Evolutionary conservation across 352 stramenopile species (phyloP).

Genomic region (Phytophthora litchii): DNA sequence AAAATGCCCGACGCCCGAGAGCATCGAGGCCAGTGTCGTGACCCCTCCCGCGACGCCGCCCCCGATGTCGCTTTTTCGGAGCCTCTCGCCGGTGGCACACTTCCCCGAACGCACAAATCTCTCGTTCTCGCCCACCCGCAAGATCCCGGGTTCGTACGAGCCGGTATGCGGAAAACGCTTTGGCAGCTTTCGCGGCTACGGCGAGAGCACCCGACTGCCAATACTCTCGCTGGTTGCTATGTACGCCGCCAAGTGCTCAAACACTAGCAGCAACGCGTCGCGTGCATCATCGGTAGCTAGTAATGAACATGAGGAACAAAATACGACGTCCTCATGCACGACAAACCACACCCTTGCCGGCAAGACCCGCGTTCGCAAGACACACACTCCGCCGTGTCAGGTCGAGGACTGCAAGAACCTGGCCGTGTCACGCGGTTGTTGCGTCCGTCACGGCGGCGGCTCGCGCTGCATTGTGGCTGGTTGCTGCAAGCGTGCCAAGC

Average conservation of each 20-base stretch:
- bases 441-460: slow-evolving; percentile 56
- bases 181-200: slow-evolving; percentile 18
- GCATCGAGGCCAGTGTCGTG: slow-evolving; percentile 4
- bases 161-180: slow-evolving; percentile 15
- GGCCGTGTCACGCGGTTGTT: slow-evolving; percentile 54
- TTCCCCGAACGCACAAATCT: slow-evolving; percentile 10
- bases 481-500: slow-evolving; percentile 53
- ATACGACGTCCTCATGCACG: neutral
- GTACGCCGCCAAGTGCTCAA: slow-evolving; percentile 19
- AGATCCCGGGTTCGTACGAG: slow-evolving; percentile 34
- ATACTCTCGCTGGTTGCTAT: slow-evolving; percentile 24
- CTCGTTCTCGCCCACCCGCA: slow-evolving; percentile 25
- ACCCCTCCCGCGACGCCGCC: slow-evolving; percentile 19
- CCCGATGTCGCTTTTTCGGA: slow-evolving; percentile 26
- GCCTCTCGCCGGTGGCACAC: slow-evolving; percentile 14
- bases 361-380: slow-evolving; percentile 37
- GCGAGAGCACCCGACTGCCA: slow-evolving; percentile 14
- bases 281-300: slow-evolving; percentile 7
- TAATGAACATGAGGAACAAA: slow-evolving; percentile 9
- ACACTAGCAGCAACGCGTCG: slow-evolving; percentile 4
- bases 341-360: slow-evolving; percentile 3
- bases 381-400: slow-evolving; percentile 57
- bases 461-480: slow-evolving; percentile 45
- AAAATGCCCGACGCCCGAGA: slow-evolving; percentile 1
- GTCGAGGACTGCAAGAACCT: slow-evolving; percentile 68